Base-by-base conservation (phyloP, 129 eudicot genomes). In the Chrysanthemum seticuspe region DNA sequence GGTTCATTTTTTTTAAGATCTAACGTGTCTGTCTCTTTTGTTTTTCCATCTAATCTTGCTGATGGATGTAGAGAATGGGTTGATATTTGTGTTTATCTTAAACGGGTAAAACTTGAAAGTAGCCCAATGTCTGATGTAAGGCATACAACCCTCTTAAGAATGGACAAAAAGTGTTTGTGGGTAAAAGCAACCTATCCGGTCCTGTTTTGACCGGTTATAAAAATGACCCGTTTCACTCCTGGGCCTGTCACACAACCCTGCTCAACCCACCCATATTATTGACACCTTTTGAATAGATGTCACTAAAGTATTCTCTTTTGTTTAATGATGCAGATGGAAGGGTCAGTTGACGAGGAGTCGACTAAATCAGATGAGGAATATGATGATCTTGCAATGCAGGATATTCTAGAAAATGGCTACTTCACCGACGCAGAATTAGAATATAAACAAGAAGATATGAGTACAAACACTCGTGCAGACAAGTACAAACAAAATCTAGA, bases 281-380 rank as follows among this genome's bases (percentile, higher is more conserved):
- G 23, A 25, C 5, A 3, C 19, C 25, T 65, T 1, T 65, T 50
- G 58, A 19, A 55, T 74, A 14, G 67, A 62, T 4, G 66, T 12
- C 48, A 52, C 34, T 54, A 10, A 16, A 36, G 21, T 4, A 23
- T 54, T 51, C 2, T 25, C 60, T 16, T 59, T 11, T 58, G 0
- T 48, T 55, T 12, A 51, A 6, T 18, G 13, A 9, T 65, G 16
- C 77, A 83, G 86, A 74, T 86, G 81, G 96, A 85, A 76, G 91
- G 91, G 40, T 88, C 95, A 9, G 95, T 88, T 31, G 95, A 88
- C 1, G 95, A 88, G 74, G 95, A 68, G 57, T 88, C 91, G 11
- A 88, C 88, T 2, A 85, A 85, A 81, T 88, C 91, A 2, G 91
- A 88, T 2, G 96, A 88, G 78, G 96, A 86, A 74, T 88, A 86